Percentiles rank a stretch among this genome's conserved stretches.
Evolutionary conservation across 768 basidiomycete genomes (phyloP).

Genomic region (Kwoniella bestiolae): DNA sequence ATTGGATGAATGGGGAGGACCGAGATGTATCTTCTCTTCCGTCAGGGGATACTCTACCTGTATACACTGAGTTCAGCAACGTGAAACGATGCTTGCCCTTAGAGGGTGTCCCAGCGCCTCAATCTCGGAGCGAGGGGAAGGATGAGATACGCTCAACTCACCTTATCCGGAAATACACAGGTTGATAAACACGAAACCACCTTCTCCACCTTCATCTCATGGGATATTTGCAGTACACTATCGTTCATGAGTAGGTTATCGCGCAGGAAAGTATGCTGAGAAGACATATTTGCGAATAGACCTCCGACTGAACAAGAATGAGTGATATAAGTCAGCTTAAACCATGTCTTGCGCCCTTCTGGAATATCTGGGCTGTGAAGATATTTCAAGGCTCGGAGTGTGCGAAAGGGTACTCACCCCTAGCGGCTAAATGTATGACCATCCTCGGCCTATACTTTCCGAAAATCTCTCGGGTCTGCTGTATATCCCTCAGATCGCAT

Average conservation of each 20-base stretch:
- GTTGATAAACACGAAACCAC: constrained; percentile 95
- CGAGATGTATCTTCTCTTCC: constrained; percentile 88
- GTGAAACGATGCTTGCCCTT: no score
- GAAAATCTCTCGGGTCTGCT: constrained; percentile 72
- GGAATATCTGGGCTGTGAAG: not conserved
- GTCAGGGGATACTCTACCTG: constrained; percentile 84
- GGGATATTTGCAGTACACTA: constrained; percentile 79
- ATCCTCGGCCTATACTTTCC: constrained; percentile 92
- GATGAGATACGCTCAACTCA: not conserved
- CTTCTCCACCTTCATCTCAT: constrained; percentile 69
- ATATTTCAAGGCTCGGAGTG: not conserved
- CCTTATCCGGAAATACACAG: constrained; percentile 93
- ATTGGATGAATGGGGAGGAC: constrained; percentile 91
- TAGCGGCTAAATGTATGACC: constrained; percentile 94
- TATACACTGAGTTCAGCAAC: not conserved
- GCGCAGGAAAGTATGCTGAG: constrained; percentile 91
- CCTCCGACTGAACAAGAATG: no score
- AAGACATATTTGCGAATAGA: constrained; percentile 92
- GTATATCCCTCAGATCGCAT: constrained; percentile 79
- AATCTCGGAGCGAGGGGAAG: no score
- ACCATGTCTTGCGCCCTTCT: no score
- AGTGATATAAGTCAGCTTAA: not conserved
- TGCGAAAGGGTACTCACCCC: constrained; percentile 62
- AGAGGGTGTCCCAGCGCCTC: no score
- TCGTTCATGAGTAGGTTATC: constrained; percentile 97